Conservation (phyloP, 1,284 basidiomycete species). For the Ustilago lituana region DNA sequence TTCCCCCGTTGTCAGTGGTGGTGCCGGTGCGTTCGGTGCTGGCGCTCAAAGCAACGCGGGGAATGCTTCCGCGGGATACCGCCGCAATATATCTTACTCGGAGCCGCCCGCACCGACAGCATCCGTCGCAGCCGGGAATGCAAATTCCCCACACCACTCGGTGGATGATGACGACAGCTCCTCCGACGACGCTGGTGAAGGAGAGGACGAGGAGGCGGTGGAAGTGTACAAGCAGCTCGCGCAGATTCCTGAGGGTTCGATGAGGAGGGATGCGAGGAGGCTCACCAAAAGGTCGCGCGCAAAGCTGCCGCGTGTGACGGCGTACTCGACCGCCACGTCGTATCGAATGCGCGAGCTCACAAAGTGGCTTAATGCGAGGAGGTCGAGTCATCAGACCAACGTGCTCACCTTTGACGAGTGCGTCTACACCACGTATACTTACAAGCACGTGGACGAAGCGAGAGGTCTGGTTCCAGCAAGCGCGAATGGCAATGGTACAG, state of each 20-base stretch:
- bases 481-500: slow-evolving; percentile 14
- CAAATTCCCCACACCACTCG: slow-evolving; percentile 25
- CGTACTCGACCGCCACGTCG: slow-evolving; percentile 93
- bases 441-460: slow-evolving; percentile 61
- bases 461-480: slow-evolving; percentile 34
- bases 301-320: slow-evolving; percentile 90
- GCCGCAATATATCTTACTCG: too few species aligned
- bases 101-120: slow-evolving; percentile 20
- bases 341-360: slow-evolving; percentile 86
- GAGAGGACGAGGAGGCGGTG: slow-evolving; percentile 52
- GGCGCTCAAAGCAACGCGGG: slow-evolving; percentile 1
- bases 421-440: slow-evolving; percentile 66
- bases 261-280: slow-evolving; percentile 85
- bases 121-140: slow-evolving; percentile 13
- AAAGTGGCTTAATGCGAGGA: slow-evolving; percentile 85
- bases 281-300: slow-evolving; percentile 94
- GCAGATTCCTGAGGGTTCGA: slow-evolving; percentile 88
- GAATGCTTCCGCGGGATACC: slow-evolving; percentile 8
- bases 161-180: slow-evolving; percentile 44
- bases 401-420: slow-evolving; percentile 66
- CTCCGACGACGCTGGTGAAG: slow-evolving; percentile 45
- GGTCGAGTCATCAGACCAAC: slow-evolving; percentile 79
- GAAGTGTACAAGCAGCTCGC: slow-evolving; percentile 58
- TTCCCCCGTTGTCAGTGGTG: slow-evolving; percentile 22
- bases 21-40: neutral